A percentile compares a stretch with the other conserved stretches of the same genome.
These are phyloP conservation scores for Megacollybia marginata DNA, from an alignment of 768 basidiomycete species.

Conservation along the genomic window DNA sequence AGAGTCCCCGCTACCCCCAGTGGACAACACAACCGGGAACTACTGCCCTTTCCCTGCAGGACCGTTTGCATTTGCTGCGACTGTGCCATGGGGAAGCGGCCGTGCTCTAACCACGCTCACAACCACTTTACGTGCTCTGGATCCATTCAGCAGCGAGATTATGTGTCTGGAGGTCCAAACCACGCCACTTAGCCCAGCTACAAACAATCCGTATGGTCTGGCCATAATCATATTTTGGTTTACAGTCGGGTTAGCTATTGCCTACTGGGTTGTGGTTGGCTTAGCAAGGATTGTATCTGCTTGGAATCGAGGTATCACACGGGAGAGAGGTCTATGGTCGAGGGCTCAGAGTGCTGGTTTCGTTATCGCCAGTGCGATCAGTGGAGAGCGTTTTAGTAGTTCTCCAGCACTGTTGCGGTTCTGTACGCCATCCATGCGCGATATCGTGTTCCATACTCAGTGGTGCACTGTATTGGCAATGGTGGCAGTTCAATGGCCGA, in stretches of 20 bases:
- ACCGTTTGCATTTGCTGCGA: slow-evolving; percentile 72
- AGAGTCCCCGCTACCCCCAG: slow-evolving; percentile 57
- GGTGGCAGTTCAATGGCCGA: slow-evolving; percentile 95
- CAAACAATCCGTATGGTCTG: slow-evolving; percentile 53
- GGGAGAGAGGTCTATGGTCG: slow-evolving; percentile 56
- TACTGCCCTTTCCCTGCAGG: slow-evolving; percentile 82
- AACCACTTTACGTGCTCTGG: slow-evolving; percentile 83
- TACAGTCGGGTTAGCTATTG: slow-evolving; percentile 64
- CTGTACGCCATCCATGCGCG: slow-evolving; percentile 87
- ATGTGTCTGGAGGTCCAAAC: slow-evolving; percentile 74
- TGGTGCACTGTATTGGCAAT: slow-evolving; percentile 86
- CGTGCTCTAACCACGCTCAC: slow-evolving; percentile 78
- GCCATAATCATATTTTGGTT: slow-evolving; percentile 67
- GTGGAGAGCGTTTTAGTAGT: slow-evolving; percentile 81
- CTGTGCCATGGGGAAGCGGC: slow-evolving; percentile 55
- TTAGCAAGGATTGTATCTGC: slow-evolving; percentile 77
- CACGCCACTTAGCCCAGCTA: slow-evolving; percentile 65
- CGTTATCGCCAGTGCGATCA: slow-evolving; percentile 86
- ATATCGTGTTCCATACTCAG: slow-evolving; percentile 89
- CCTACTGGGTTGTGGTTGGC: slow-evolving; percentile 81
- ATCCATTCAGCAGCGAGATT: slow-evolving; percentile 76
- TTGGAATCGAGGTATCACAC: slow-evolving; percentile 65
- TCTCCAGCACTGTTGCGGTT: slow-evolving; percentile 86
- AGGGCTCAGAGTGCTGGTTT: slow-evolving; percentile 80
- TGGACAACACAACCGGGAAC: slow-evolving; percentile 26